Evolutionary conservation across 192 early-diverging fungal species (phyloP), one percentile per base, ranked within the genome.

Genomic region (Cladochytrium replicatum): DNA sequence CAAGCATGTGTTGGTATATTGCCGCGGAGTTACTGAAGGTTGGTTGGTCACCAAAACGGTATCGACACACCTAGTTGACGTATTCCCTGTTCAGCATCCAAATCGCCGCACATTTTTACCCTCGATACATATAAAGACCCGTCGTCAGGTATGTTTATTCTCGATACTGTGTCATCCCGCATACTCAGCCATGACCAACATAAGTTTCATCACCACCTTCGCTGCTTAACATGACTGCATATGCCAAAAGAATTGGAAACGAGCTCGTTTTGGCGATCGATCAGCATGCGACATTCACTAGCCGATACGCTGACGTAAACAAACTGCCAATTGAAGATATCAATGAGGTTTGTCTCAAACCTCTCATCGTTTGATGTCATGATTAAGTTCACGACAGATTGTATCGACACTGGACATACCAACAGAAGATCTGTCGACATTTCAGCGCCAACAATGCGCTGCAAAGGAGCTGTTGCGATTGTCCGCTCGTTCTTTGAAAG

Each of bases 1-100:
- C 43, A 56, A 71, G 32, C 77, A 77, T 48, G 46, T 81, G 26
- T 43, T 81, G 32, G 66, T 70, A 2, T 81, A 80, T 46, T 65
- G 69, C 30, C 69, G 70, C 28, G 50, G 54, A 32, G 55, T 59
- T 26, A 66, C 74, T 0, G 54, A 66, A n/a, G n/a, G n/a, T n/a
- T n/a, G n/a, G n/a, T n/a, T n/a, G n/a, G 52, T 2, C 13, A 57
- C 4, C 27, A 24, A 21, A 28, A 15, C 15, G 4, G 24, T 1
- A 29, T 17, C 31, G 32, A 48, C 0, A 43, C 28, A 6, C 29
- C 44, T 32, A 13, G 43, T 64, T 3, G 17, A 37, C 34, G 13
- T 38, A 9, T 13, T 45, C 27, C 47, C 11, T 9, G 22, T 25
- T 11, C 23, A 58, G 55, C 43, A 50, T 11, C 1, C 25, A 38